Conservation (phyloP, 305 asterid species). For the Stenogyne calaminthoides region DNA sequence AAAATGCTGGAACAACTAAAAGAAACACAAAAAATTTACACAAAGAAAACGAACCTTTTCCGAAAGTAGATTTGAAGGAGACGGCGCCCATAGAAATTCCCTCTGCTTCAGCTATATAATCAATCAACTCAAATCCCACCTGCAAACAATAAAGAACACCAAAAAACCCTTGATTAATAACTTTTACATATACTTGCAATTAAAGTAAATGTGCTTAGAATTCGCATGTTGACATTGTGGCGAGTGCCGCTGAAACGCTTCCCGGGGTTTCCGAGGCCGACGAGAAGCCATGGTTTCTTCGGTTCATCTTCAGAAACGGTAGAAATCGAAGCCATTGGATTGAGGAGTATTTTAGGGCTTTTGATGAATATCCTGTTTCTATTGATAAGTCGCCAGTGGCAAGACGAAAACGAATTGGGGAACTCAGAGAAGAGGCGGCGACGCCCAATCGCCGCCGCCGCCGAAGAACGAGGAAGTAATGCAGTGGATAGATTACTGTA, state of each 20-base stretch:
- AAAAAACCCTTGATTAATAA: constrained; percentile 24
- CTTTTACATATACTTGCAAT: not conserved
- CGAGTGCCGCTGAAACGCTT: constrained; percentile 76
- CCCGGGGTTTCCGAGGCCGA: constrained; percentile 99
- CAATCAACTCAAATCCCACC: constrained; percentile 98
- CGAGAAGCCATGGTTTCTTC: constrained; percentile 85
- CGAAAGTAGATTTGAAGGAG: constrained; percentile 82
- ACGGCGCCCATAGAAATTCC: constrained; percentile 70
- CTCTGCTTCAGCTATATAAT: constrained; percentile 83
- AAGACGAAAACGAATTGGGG: constrained; percentile 7
- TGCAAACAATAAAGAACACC: constrained; percentile 23
- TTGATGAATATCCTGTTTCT: not conserved
- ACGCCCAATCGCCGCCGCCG: constrained; percentile 43
- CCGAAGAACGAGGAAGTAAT: constrained; percentile 36
- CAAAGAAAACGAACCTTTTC: constrained; percentile 57
- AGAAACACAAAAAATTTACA: too few species aligned
- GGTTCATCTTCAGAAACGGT: constrained; percentile 39
- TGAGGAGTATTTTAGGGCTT: constrained; percentile 25
- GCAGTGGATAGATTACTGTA: constrained; percentile 29
- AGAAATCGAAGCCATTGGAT: constrained; percentile 51
- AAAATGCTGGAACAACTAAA: not conserved
- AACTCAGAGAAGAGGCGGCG: constrained; percentile 36
- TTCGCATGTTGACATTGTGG: constrained; percentile 58
- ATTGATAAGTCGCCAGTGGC: not conserved
- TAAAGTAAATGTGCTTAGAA: not conserved